These are phyloP conservation scores for Populus deltoides DNA, from an alignment of 345 rosid genomes.

Conservation along the genomic window DNA sequence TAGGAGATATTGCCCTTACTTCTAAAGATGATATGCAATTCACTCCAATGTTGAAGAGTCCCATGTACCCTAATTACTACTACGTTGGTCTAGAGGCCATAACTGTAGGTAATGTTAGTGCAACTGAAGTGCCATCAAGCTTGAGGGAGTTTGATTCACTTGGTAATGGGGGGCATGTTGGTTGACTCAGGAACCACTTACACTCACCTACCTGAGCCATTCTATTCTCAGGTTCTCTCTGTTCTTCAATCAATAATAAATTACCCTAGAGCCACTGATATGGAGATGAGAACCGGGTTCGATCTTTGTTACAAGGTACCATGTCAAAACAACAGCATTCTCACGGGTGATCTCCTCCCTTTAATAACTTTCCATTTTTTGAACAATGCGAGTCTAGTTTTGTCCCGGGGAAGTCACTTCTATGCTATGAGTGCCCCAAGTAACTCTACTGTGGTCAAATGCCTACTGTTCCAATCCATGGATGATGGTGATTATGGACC, in stretches of 20 bases:
- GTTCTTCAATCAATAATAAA: conserved; percentile 39
- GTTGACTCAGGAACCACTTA: conserved; percentile 87
- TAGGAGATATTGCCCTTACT: conserved; percentile 59
- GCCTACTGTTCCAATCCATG: conserved; percentile 69
- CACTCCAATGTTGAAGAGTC: conserved; percentile 66
- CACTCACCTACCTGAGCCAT: conserved; percentile 69
- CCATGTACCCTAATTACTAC: conserved; percentile 68
- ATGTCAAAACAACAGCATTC: conserved; percentile 44
- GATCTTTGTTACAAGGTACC: conserved; percentile 79
- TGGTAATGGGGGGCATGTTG: conserved; percentile 84
- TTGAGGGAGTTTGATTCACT: conserved; percentile 63
- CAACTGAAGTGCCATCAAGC: conserved; percentile 41
- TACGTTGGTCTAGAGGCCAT: conserved; percentile 65
- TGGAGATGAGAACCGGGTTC: conserved; percentile 56
- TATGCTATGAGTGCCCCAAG: conserved; percentile 72
- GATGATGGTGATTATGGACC: conserved; percentile 70
- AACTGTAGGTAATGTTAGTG: conserved; percentile 41
- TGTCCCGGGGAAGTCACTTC: conserved; percentile 60
- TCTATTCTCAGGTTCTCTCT: conserved; percentile 60
- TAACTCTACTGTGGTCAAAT: conserved; percentile 62
- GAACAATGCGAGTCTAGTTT: conserved; percentile 62
- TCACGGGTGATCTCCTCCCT: conserved; percentile 38
- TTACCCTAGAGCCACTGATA: conserved; percentile 59
- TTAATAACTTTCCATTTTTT: conserved; percentile 62
- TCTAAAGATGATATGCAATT: conserved; percentile 45